Base-by-base conservation (phyloP, 441 rosid genomes). In the Pelargonium cotyledonis region DNA sequence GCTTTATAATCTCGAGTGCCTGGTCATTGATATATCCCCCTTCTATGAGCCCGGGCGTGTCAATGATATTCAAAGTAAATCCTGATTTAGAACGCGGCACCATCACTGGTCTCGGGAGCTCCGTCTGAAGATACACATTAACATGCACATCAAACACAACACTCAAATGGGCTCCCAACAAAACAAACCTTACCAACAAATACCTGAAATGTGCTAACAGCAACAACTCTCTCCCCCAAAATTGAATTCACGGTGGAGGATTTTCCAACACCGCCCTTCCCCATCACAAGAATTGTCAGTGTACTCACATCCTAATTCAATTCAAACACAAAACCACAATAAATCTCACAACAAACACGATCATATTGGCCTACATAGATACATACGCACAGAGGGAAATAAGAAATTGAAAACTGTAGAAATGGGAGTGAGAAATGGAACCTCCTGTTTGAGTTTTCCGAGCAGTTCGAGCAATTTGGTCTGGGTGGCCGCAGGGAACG, bases 201-300 rank as follows among this genome's bases (percentile, higher is more conserved):
- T 68, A 75, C 99, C 88, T 92, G 96, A 47, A 94, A 94, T 75
- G 96, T 81, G 79, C 86, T 94, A 73, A 91, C 91, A 77, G 88
- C 84, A 69, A 86, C 90, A 15, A 79, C 96, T 68, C 89, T 94
- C 83, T 94, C 99, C n/a, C 97, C 89, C 8, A 91, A 77, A 41
- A 94, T 91, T 72, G 99, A 94, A 78, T 91, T 94, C 73, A 94
- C 89, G 6, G 97, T 94, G 31, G 99, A 94, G 55, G 97, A 94
- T 77, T 94, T 94, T 29, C 99, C 99, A n/a, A 91, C 92, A 62
- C 99, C 97, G 3, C 96, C 95, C 80, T 94, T 94, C 46, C 96
- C 99, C 89, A 94, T 61, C 65, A 94, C 99, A 80, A 94, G 91
- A 70, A 94, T 83, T 72, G 95, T 94, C 86, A 94, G 78, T 67